phyloP scores from a whole-genome alignment of 2,329 filamentous ascomycete genomes.

The Diplocarpon rosae region DNA sequence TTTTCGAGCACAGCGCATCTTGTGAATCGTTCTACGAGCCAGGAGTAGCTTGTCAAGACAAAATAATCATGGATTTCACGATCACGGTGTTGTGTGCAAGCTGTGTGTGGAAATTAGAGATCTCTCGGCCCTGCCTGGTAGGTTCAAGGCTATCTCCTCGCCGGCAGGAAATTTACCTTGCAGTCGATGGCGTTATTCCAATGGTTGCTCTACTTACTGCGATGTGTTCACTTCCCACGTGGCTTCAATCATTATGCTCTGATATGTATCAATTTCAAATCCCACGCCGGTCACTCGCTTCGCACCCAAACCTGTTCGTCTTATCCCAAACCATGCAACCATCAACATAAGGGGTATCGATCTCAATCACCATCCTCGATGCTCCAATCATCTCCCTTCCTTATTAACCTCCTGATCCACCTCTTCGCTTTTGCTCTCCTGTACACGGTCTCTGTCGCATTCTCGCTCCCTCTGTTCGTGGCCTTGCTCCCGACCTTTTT shows the following conservation, averaged over 20 bases:
- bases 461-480: slow-evolving; percentile 4
- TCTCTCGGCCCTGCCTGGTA: too few relatives aligned
- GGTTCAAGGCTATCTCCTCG: too few relatives aligned
- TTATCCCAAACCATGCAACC: background rate
- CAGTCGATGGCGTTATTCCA: too few relatives aligned
- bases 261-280: background rate
- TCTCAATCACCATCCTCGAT: background rate
- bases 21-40: too few relatives aligned
- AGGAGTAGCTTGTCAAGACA: too few relatives aligned
- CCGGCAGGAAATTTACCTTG: too few relatives aligned
- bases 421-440: background rate
- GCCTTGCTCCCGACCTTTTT: slow-evolving; percentile 1
- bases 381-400: slow-evolving; percentile 4
- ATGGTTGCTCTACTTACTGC: too few relatives aligned
- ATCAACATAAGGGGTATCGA: slow-evolving; percentile 1
- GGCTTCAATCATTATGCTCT: background rate
- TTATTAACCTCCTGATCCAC: background rate
- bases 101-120: too few relatives aligned
- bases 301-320: background rate
- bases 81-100: too few relatives aligned
- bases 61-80: too few relatives aligned
- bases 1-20: too few relatives aligned
- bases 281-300: background rate
- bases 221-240: too few relatives aligned
- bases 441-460: background rate